Evolutionary conservation across 1,139 yeast species (phyloP).

Genomic region (Kodamaea plutei): DNA sequence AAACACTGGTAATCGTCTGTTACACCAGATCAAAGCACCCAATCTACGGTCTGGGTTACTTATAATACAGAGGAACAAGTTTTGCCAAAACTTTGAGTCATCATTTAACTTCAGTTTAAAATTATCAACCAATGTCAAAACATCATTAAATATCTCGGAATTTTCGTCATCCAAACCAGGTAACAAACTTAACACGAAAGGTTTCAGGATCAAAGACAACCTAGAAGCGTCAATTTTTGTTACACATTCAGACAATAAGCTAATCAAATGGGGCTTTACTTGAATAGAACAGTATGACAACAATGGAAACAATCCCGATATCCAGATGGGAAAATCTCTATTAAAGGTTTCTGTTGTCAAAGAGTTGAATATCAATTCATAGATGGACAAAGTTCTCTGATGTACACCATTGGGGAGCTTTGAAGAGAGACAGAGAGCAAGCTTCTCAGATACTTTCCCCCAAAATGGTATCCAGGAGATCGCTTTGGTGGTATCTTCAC

Average conservation of each 20-base stretch:
- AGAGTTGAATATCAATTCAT: constrained; percentile 62
- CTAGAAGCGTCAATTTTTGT: constrained; percentile 42
- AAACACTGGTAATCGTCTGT: constrained; percentile 58
- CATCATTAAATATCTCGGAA: constrained; percentile 70
- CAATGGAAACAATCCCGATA: constrained; percentile 84
- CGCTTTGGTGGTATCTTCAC: constrained; percentile 30
- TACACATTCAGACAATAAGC: constrained; percentile 53
- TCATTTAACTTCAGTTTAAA: constrained; percentile 58
- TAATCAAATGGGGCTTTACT: constrained; percentile 72
- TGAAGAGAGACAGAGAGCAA: constrained; percentile 69
- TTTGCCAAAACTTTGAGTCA: constrained; percentile 83
- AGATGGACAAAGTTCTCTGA: constrained; percentile 77
- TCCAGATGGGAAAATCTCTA: constrained; percentile 61
- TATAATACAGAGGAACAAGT: constrained; percentile 69
- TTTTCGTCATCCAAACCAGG: constrained; percentile 93
- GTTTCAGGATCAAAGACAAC: constrained; percentile 55
- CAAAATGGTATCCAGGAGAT: constrained; percentile 37
- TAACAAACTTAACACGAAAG: constrained; percentile 67
- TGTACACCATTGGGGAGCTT: constrained; percentile 93
- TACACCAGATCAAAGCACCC: constrained; percentile 81
- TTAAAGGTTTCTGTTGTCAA: constrained; percentile 52
- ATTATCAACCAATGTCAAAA: constrained; percentile 55
- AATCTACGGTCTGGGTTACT: constrained; percentile 73
- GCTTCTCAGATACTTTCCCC: constrained; percentile 42
- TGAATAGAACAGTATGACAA: constrained; percentile 85